Percentiles rank a stretch among this genome's conserved stretches.
Conservation (phyloP, 192 early-diverging fungal species). For the Gaertneriomyces semiglobifer region DNA sequence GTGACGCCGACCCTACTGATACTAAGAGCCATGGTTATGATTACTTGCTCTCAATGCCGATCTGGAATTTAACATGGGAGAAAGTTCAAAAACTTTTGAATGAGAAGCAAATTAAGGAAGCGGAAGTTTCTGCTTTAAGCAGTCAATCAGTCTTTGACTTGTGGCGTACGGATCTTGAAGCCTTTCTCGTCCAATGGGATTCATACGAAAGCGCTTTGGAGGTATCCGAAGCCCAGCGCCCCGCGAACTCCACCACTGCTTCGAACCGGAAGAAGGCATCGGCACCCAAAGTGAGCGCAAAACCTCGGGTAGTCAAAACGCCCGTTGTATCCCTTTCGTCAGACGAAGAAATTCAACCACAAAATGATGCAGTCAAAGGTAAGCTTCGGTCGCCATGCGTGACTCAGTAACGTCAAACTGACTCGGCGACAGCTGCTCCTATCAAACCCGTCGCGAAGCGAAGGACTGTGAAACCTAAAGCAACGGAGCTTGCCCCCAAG, state of each 20-base stretch:
- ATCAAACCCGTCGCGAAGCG: constrained; percentile 7
- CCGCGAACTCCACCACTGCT: constrained; percentile 3
- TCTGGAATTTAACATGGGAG: constrained; percentile 86
- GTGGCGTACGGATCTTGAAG: constrained; percentile 85
- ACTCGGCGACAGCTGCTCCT: not conserved
- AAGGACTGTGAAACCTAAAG: not conserved
- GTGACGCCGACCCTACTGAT: constrained; percentile 41
- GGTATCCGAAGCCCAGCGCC: not conserved
- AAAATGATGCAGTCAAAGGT: not conserved
- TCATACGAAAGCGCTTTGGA: constrained; percentile 21
- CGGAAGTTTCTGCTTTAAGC: constrained; percentile 64
- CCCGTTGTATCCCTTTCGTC: not conserved
- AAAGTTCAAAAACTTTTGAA: constrained; percentile 71
- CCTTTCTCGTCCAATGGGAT: constrained; percentile 80
- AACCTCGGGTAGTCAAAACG: constrained; percentile 6
- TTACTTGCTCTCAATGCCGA: constrained; percentile 85
- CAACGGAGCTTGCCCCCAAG: not conserved
- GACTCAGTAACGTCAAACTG: constrained; percentile 34
- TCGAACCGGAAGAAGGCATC: not conserved
- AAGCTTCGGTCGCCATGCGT: not conserved
- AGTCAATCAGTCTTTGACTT: constrained; percentile 66
- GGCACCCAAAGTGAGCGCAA: not conserved
- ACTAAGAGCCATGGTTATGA: constrained; percentile 59
- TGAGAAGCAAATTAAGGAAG: constrained; percentile 63
- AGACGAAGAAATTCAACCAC: not conserved